phyloP scores from a whole-genome alignment of 2,329 filamentous ascomycete genomes.

The Fusarium ramigenum region DNA sequence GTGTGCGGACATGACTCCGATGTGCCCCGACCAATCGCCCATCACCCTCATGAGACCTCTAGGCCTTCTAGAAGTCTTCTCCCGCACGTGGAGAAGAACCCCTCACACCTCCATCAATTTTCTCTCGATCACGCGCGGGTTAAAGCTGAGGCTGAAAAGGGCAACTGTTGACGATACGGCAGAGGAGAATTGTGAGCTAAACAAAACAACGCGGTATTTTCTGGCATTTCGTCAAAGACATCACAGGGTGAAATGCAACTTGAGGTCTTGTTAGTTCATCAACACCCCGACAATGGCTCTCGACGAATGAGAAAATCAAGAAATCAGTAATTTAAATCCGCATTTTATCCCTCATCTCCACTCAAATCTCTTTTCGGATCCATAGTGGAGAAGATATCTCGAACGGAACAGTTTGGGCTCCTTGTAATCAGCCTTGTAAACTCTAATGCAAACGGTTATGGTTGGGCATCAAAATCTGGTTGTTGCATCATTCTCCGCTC shows the following conservation, averaged over 20 bases:
- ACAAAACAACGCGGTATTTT: constrained; percentile 4
- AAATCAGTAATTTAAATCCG: neutral
- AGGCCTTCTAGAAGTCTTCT: constrained; percentile 42
- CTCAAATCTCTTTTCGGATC: constrained; percentile 10
- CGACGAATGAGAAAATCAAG: constrained; percentile 10
- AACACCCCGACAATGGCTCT: neutral
- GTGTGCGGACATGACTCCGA: constrained; percentile 9
- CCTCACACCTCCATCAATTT: constrained; percentile 8
- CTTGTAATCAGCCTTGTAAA: constrained; percentile 29
- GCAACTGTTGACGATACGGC: neutral
- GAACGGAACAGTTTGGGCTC: neutral
- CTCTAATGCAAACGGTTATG: constrained; percentile 17
- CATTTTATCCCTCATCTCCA: constrained; percentile 25
- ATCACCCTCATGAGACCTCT: constrained; percentile 11
- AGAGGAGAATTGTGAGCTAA: neutral
- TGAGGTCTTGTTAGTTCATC: neutral
- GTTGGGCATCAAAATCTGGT: constrained; percentile 25
- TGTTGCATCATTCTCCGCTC: constrained; percentile 27
- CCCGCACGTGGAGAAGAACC: constrained; percentile 28
- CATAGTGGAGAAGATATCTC: constrained; percentile 11
- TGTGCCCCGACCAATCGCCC: constrained; percentile 16
- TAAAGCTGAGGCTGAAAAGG: constrained; percentile 11
- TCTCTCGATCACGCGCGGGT: constrained; percentile 25
- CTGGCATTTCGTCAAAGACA: neutral
- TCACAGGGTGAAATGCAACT: neutral